Evolutionary conservation across 208 protist species (phyloP), one percentile per base, ranked within the genome.

Genomic region (Vickermania ingenoplastis): DNA sequence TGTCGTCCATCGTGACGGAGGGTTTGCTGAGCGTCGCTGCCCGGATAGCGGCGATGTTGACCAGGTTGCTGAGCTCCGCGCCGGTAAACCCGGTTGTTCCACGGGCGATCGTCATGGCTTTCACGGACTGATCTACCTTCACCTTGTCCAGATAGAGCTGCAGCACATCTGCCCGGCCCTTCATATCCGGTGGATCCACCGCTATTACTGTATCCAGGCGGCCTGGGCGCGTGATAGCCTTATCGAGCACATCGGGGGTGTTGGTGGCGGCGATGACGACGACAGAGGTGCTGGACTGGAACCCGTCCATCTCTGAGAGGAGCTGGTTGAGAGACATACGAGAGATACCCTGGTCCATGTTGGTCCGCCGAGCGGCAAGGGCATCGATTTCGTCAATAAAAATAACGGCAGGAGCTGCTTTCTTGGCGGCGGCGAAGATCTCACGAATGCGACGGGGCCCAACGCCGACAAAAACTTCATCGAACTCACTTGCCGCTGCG

Each of bases 321-420:
- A 99, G 89, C 81, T 98, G 96, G 71, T 98, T 98, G 48, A 99
- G 82, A 25, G 97, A 98, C 90, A 97, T 96, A 22, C 87, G 81
- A 2, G 83, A 89, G 51, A 85, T 78, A 4, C 73, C 59, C 54
- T 86, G 76, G 63, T 95, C 88, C 21, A 45, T 63, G 27, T 74
- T 50, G 31, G 75, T 80, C 57, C 95, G 80, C 41, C 76, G 84
- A 21, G 80, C 83, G 13, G 95, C 97, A 5, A 99, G 75, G 0
- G 96, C 92, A 71, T 99, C 97, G 59, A 99, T 97, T 73, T 99
- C 98, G 81, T 99, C 97, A 48, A 99, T 99, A 69, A 99, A 99
- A 49, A 99, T 97, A 56, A 99, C 92, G 50, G 95, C 94, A 28
- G 97, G 97, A 17, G 89, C 59, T 41, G 89, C 61, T n/a, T 81